Evolutionary conservation across 1,139 yeast genomes (phyloP), one percentile per base, ranked within the genome.

Genomic region (Williopsis jadinii): DNA sequence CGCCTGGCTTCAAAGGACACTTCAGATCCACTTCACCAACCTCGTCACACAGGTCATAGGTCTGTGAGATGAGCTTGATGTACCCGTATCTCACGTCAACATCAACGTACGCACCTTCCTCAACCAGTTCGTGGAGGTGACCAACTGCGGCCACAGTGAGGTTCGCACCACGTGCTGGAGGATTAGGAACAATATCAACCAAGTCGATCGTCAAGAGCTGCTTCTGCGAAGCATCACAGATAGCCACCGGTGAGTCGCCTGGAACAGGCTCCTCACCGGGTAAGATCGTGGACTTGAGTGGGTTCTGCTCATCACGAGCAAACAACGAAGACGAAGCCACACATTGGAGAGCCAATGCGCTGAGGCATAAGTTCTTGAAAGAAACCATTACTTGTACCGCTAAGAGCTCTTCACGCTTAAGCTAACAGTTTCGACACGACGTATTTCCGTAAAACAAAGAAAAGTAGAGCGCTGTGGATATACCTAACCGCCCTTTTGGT

Each of bases 31-130:
- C 90, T 56, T 87, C 84, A 43, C 77, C 76, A 46, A 87, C 71
- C 59, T 87, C 84, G 51, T 88, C 95, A 64, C 98, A 92, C 47
- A 92, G 70, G 62, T 92, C 97, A 62, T 82, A 84, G 11, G 94
- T 84, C 59, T 87, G 88, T 54, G 86, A 84, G 42, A 94, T 64
- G 47, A 92, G 72, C 55, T 84, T 83, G 62, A 92, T 90, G 66
- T 84, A 87, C 10, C 97, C 98, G 57, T 88, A 84, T 52, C 86
- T 75, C 30, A 94, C 97, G 50, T 87, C 95, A 32, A 92, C 88
- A 50, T 87, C 95, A 40, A 92, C 95, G 58, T 88, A 92, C 0
- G 97, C 86, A 32, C 98, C 98, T 32, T 78, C 92, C 34, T 64
- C 76, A 36, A 94, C 68, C 14, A 70, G 71, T 42, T 73, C 61